phyloP scores from a whole-genome alignment of 139 green algal species.

The Ettlia oleoabundans region DNA sequence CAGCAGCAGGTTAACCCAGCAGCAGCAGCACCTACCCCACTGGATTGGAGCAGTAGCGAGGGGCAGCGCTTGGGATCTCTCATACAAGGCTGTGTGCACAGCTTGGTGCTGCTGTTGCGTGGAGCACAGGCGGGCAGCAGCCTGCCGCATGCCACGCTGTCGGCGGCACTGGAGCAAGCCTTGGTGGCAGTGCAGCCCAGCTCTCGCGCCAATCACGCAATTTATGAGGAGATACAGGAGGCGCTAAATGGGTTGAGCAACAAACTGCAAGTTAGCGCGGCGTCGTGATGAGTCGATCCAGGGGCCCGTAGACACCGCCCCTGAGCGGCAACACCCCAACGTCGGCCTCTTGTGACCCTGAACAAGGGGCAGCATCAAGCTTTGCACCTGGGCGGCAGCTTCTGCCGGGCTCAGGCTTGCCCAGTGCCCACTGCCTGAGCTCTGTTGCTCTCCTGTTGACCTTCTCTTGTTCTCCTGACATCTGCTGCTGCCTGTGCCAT shows the following conservation, averaged over 20 bases:
- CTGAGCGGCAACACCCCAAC: no score
- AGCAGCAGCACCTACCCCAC: not conserved
- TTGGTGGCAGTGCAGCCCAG: conserved; percentile 8
- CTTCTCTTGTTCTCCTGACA: no score
- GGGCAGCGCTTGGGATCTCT: conserved; percentile 17
- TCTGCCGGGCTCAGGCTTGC: no score
- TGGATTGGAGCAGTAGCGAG: not conserved
- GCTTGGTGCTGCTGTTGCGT: conserved; percentile 41
- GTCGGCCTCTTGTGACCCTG: no score
- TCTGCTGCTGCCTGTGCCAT: no score
- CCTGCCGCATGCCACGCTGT: conserved; percentile 3
- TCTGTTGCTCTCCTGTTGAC: no score
- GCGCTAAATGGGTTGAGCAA: conserved; percentile 20
- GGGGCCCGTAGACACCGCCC: no score
- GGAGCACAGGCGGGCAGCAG: not conserved
- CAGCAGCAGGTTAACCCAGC: not conserved
- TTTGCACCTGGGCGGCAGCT: no score
- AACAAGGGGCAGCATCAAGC: no score
- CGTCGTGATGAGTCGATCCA: not conserved
- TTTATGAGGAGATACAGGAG: conserved; percentile 17
- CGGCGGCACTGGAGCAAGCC: conserved; percentile 15
- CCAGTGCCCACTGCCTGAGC: no score
- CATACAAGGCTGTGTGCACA: conserved; percentile 35
- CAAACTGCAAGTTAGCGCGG: conserved; percentile 20
- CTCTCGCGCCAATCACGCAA: not conserved